Base-by-base conservation (phyloP, 352 stramenopile species). In the Achlya hypogyna region DNA sequence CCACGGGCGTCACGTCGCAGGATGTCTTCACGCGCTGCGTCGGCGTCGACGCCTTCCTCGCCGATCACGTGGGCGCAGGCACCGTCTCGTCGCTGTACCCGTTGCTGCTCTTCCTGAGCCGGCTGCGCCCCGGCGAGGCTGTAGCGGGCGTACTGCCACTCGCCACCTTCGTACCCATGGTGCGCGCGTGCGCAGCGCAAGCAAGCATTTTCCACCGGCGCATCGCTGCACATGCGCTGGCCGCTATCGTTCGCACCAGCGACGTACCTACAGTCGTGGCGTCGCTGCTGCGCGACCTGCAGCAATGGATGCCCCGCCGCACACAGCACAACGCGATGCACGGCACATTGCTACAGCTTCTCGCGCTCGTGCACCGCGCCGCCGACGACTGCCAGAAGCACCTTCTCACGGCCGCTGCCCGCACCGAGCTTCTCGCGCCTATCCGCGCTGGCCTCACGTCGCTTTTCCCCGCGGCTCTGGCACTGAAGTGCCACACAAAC, bases 11-110 rank as follows among this genome's bases (percentile, higher is more conserved):
- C n/a, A 67, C 82, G 16, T 84, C 80, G 45, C 69, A 74, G 20
- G 82, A 91, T 35, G 82, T 95, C 1, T 93, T 95, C 64, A 86
- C 81, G 16, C 83, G 86, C 9, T 95, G 89, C 68, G 78, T 76
- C 27, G 72, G 87, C n/a, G 69, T 95, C 2, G 75, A 78, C 45
- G 63, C 70, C 27, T 89, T 92, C 45, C 64, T 95, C 27, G 78
- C 75, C 65, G 71, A 75, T 40, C 75, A 87, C 43, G 60, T 93
- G n/a, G 5, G 62, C 31, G 78, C 73, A 54, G 71, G 75, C 18
- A 77, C 77, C 3, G 75, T 79, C 5, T 80, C 84, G 29, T 78
- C 83, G 18, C 63, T 95, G 12, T 95, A 87, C 53, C 82, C 85
- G 8, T 70, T 92, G 23, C 69, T 95, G 5, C 78, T 95, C 69